Base-by-base conservation (phyloP, 768 basidiomycete genomes). In the Boletus edulis region DNA sequence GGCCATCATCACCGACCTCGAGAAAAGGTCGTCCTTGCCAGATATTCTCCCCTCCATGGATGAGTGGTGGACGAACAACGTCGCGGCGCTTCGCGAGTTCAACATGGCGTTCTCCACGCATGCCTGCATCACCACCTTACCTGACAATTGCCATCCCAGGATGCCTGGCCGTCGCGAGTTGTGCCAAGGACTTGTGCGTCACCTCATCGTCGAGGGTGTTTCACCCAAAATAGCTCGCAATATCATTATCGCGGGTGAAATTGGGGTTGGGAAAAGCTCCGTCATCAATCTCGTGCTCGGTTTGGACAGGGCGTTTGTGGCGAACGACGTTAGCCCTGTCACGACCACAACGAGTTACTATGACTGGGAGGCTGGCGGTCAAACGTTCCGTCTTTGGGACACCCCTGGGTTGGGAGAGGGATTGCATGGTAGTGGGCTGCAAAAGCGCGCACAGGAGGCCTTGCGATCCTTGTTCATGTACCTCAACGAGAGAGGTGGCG, bases 41-140 rank as follows among this genome's bases (percentile, higher is more conserved):
- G 52, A 62, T 20, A 55, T 65, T 51, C 47, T 62, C 7, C 31
- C 52, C 2, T 68, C 69, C 20, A 73, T 74, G 67, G 69, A 71
- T 0, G 61, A 66, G 29, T 78, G 77, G 77, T 78, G 76, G 76
- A 51, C 46, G 27, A 53, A 55, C 54, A 77, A 77, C 44, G 43
- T 63, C 24, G 14, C 27, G 9, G 18, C 34, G 0, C 74, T 78
- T 50, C 51, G 49, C 24, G 43, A 55, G 5, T 61, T 65, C 49
- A 57, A 56, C n/a, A 78, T 78, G 63, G 4, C 29, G 11, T 76
- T 75, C 27, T 57, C 63, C 7, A 72, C 45, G 10, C 63, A 64
- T 24, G 63, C 63, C 35, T 64, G 63, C 56, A 31, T 64, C 52
- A 64, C 63, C 1, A 64, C 63, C 1, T 32, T 64, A 22, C 44